A percentile compares a stretch with the other conserved stretches of the same genome.
These are phyloP conservation scores for Stephania cephalantha DNA, from an alignment of 164 flowering plant species.

Conservation along the genomic window DNA sequence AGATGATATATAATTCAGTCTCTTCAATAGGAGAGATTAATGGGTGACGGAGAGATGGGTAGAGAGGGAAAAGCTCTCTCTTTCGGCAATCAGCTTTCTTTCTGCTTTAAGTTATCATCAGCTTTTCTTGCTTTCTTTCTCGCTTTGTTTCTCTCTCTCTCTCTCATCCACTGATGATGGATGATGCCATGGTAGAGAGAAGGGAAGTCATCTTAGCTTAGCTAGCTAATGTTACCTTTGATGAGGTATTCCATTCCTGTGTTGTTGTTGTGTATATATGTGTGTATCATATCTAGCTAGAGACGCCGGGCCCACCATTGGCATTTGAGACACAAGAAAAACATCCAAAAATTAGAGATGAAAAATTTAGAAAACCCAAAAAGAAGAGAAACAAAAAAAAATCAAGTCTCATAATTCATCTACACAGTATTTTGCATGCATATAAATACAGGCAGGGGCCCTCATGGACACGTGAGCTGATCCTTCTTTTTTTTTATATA, in stretches of 20 bases:
- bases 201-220: neutral
- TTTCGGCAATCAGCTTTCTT: conserved; percentile 41
- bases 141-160: conserved; percentile 15
- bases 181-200: too few relatives aligned
- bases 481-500: conserved; percentile 11
- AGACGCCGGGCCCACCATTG: conserved; percentile 30
- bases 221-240: conserved; percentile 19
- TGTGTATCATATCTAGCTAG: too few relatives aligned
- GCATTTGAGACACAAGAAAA: neutral
- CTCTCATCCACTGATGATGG: conserved; percentile 7
- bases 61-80: conserved; percentile 11
- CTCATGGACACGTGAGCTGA: conserved; percentile 28
- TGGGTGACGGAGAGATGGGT: neutral
- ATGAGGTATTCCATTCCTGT: conserved; percentile 9
- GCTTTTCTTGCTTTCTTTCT: conserved; percentile 16
- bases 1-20: too few relatives aligned
- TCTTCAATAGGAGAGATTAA: neutral
- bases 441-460: conserved; percentile 31
- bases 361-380: neutral
- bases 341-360: neutral
- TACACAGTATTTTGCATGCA: conserved; percentile 48
- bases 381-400: conserved; percentile 20
- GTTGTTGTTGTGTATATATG: conserved; percentile 8
- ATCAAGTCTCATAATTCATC: conserved; percentile 44
- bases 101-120: conserved; percentile 21